These are phyloP conservation scores for Boletus subcaerulescens DNA, from an alignment of 768 basidiomycete species.

Conservation along the genomic window DNA sequence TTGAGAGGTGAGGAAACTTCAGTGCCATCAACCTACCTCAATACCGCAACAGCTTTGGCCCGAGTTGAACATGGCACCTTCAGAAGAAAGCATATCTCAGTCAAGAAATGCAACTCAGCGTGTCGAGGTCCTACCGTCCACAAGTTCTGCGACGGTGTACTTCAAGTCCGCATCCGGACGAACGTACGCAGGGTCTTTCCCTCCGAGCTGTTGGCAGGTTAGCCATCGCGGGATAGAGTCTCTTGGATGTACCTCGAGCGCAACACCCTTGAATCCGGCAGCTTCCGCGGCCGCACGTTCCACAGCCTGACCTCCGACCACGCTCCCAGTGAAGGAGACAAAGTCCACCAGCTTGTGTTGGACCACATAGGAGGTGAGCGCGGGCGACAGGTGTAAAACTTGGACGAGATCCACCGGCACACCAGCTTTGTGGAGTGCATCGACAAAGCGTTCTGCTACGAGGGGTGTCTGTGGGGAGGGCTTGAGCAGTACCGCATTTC, in stretches of 20 bases:
- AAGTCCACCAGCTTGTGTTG: conserved; percentile 71
- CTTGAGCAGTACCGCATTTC: conserved; percentile 90
- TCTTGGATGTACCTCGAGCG: conserved; percentile 59
- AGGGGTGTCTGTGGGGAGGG: conserved; percentile 96
- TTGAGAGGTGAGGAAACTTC: background rate
- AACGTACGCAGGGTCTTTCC: conserved; percentile 98
- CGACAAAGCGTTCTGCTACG: conserved; percentile 75
- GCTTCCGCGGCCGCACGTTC: conserved; percentile 65
- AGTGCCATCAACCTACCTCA: conserved; percentile 52
- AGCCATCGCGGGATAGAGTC: background rate
- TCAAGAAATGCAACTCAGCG: background rate
- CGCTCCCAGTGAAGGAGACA: conserved; percentile 89
- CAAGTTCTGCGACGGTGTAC: conserved; percentile 81
- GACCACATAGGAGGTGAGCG: conserved; percentile 57
- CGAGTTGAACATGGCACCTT: conserved; percentile 94
- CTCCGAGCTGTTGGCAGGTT: conserved; percentile 69
- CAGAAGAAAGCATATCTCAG: background rate
- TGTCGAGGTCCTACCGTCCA: conserved; percentile 64
- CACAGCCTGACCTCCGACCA: conserved; percentile 71
- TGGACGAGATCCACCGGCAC: conserved; percentile 74
- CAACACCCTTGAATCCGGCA: conserved; percentile 80
- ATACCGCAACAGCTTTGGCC: conserved; percentile 96
- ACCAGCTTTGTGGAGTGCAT: conserved; percentile 70
- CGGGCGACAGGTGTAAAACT: conserved; percentile 69
- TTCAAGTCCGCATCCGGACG: conserved; percentile 79